Conservation (phyloP, 1,139 yeast genomes). For the Pichia sp. region DNA sequence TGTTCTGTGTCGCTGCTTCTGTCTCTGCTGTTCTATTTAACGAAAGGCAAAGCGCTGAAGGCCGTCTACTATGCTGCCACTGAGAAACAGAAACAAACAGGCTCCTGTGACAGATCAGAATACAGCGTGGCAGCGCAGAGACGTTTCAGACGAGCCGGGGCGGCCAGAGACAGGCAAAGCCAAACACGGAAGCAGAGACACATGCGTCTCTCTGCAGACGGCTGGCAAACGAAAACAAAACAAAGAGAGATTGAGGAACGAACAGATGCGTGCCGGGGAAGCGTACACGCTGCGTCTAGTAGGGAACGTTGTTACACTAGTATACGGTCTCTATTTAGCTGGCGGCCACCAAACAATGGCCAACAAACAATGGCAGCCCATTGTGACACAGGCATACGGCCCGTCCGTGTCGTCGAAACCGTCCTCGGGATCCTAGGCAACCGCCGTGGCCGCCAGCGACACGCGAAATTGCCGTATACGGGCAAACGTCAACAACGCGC, state of each 20-base stretch:
- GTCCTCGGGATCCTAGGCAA: background rate
- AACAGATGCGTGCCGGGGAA: background rate
- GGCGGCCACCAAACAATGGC: no score
- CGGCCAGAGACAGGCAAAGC: background rate
- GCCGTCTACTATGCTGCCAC: no score
- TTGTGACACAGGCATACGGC: no score
- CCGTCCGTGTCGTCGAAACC: no score
- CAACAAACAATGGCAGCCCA: no score
- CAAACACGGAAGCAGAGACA: background rate
- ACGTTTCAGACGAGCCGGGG: background rate
- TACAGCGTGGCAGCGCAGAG: background rate
- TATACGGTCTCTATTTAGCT: no score
- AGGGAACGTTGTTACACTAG: background rate
- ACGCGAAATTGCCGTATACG: background rate
- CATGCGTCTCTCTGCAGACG: background rate
- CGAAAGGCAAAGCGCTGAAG: no score
- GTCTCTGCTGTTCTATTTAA: no score
- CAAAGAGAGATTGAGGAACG: background rate
- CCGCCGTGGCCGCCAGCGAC: background rate
- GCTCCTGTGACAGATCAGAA: background rate
- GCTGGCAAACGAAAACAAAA: background rate
- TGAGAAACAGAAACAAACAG: background rate
- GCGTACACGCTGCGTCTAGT: background rate
- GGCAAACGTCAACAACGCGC: constrained; percentile 5
- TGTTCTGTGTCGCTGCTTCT: no score